Evolutionary conservation across 2,329 filamentous ascomycete species (phyloP), one percentile per base, ranked within the genome.

Genomic region (Alternaria hordeiaustralica): DNA sequence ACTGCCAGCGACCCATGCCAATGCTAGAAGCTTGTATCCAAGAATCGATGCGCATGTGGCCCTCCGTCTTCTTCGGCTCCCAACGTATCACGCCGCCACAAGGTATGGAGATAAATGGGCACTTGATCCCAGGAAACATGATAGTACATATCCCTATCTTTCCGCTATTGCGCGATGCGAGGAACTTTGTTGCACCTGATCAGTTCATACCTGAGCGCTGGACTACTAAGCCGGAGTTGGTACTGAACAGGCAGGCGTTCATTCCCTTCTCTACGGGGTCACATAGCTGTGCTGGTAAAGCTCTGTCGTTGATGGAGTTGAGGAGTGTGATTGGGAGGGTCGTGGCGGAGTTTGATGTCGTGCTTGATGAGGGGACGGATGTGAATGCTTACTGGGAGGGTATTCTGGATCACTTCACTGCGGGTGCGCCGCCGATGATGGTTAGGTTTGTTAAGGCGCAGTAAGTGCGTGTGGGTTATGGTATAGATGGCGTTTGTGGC

Each of bases 261-360:
- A 91, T 88, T 60, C 90, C 92, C 2, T 92, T 92, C 69, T 88
- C 85, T 25, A 82, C 91, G 51, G 90, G 90, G 0, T 86, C 89
- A 0, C 82, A 90, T 23, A 89, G 87, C 6, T 92, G 90, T 74
- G 90, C 91, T 47, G 90, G 90, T 1, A 92, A 91, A 82, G 84
- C 49, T 0, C 78, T 91, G 46, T 88, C 88, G 1, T 88, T 90
- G 67, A 83, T 86, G 60, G 89, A 91, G 80, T 86, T 91, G 84
- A 86, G 82, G 64, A 86, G 86, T 21, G 85, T 88, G 4, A 70
- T 91, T 55, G 87, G 87, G 12, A 81, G 88, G 15, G 81, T 87
- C 26, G 73, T 91, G 55, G 89, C 82, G 65, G 69, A 87, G 67
- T 91, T 89, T 64, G 88, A 90, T 60, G 23, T 77, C 15, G n/a